Conservation (phyloP, 352 stramenopile species). For the Globisporangium paddicum region DNA sequence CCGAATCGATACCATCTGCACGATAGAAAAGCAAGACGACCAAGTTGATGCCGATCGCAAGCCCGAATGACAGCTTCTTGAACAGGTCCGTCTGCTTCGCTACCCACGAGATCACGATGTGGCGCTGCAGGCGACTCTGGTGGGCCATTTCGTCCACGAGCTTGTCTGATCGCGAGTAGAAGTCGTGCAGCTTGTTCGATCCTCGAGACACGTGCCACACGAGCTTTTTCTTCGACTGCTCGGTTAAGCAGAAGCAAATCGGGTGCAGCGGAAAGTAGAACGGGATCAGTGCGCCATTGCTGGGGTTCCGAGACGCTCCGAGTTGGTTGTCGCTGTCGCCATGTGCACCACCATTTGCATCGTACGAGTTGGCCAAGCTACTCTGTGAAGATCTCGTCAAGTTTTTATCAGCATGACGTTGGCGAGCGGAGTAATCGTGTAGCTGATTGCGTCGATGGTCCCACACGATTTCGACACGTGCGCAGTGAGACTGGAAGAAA, state of each 20-base stretch:
- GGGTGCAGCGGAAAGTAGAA: slow-evolving; percentile 76
- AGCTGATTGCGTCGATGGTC: slow-evolving; percentile 19
- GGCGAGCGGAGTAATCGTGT: not conserved
- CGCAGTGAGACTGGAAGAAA: slow-evolving; percentile 68
- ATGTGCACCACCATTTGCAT: not conserved
- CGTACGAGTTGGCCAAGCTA: not conserved
- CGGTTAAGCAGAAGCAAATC: slow-evolving; percentile 69
- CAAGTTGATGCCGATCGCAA: slow-evolving; percentile 53
- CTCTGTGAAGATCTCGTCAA: not conserved
- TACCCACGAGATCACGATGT: slow-evolving; percentile 29
- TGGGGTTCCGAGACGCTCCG: not conserved
- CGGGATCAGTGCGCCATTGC: slow-evolving; percentile 26
- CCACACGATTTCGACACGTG: slow-evolving; percentile 67
- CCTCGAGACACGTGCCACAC: slow-evolving; percentile 56
- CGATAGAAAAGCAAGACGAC: slow-evolving; percentile 57
- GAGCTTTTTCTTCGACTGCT: slow-evolving; percentile 70
- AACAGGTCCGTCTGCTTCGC: slow-evolving; percentile 36
- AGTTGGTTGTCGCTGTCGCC: not conserved
- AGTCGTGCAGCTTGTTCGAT: slow-evolving; percentile 60
- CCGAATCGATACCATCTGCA: slow-evolving; percentile 41
- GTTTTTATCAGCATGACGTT: not conserved
- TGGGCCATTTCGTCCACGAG: slow-evolving; percentile 73
- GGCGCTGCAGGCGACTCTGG: slow-evolving; percentile 40
- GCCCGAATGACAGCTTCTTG: slow-evolving; percentile 48
- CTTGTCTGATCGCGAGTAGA: slow-evolving; percentile 58